A percentile compares a stretch with the other conserved stretches of the same genome.
phyloP scores from a whole-genome alignment of 805 yeast genomes.

The Torulaspora gathmanii region DNA sequence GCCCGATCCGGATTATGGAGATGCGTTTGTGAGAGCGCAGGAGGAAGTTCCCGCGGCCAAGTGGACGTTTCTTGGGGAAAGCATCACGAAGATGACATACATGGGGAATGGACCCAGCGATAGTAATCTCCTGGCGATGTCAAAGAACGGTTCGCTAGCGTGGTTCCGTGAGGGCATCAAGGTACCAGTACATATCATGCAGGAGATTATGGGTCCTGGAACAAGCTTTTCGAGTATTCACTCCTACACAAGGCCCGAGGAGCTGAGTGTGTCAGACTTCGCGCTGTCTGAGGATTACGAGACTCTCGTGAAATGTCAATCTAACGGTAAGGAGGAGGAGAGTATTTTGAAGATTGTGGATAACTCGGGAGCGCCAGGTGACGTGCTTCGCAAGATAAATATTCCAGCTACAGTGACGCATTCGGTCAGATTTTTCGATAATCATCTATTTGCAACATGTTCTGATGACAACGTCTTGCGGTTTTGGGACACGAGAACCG shows the following conservation, averaged over 20 bases:
- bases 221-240: conserved; percentile 32
- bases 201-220: conserved; percentile 33
- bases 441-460: conserved; percentile 31
- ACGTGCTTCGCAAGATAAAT: conserved; percentile 24
- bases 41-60: conserved; percentile 19
- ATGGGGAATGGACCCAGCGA: conserved; percentile 36
- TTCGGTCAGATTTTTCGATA: conserved; percentile 32
- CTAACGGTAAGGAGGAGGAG: conserved; percentile 28
- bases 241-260: conserved; percentile 22
- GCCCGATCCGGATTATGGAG: conserved; percentile 61
- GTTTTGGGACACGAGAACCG: conserved; percentile 34
- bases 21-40: conserved; percentile 53
- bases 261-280: conserved; percentile 29
- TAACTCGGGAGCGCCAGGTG: conserved; percentile 33
- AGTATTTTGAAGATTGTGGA: conserved; percentile 32
- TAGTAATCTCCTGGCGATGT: conserved; percentile 35
- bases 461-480: conserved; percentile 33
- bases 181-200: conserved; percentile 33
- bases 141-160: conserved; percentile 33
- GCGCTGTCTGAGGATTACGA: conserved; percentile 27
- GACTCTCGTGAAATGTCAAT: conserved; percentile 32
- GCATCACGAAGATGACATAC: conserved; percentile 26
- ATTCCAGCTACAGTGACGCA: conserved; percentile 33
- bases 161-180: conserved; percentile 33
- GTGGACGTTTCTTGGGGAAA: conserved; percentile 34